Evolutionary conservation across 192 early-diverging fungal species (phyloP).

Genomic region (Dissophora globulifera): DNA sequence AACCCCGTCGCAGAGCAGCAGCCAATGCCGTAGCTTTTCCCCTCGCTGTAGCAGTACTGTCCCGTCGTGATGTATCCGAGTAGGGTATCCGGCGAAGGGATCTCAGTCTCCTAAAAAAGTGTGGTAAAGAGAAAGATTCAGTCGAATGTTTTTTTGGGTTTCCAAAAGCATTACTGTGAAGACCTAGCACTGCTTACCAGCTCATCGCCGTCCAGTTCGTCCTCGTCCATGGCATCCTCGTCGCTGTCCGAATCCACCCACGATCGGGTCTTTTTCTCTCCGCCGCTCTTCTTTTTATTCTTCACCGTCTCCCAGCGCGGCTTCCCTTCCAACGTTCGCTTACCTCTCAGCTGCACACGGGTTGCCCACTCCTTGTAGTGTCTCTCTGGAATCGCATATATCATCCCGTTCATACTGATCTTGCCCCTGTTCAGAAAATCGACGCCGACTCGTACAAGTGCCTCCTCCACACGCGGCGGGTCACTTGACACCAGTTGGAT

Average conservation of each 20-base stretch:
- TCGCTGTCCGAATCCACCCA: conserved; percentile 45
- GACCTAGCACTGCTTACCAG: conserved; percentile 6
- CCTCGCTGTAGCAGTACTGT: conserved; percentile 70
- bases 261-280: conserved; percentile 37
- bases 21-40: conserved; percentile 72
- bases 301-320: conserved; percentile 34
- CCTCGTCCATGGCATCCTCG: conserved; percentile 39
- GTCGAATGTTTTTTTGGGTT: too few species aligned
- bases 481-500: too few species aligned
- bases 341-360: conserved; percentile 33
- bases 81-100: conserved; percentile 44
- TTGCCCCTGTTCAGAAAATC: conserved; percentile 62
- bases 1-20: conserved; percentile 66
- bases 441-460: conserved; percentile 64
- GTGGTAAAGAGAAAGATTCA: too few species aligned
- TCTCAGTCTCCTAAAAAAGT: conserved; percentile 50
- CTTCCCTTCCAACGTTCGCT: conserved; percentile 21
- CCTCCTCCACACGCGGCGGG: conserved; percentile 36
- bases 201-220: conserved; percentile 25
- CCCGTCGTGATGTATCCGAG: conserved; percentile 82
- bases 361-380: conserved; percentile 59
- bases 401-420: conserved; percentile 60
- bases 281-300: too few species aligned
- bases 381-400: conserved; percentile 62
- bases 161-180: neutral